Evolutionary conservation across 768 basidiomycete genomes (phyloP).

Genomic region (Inosperma sp.): DNA sequence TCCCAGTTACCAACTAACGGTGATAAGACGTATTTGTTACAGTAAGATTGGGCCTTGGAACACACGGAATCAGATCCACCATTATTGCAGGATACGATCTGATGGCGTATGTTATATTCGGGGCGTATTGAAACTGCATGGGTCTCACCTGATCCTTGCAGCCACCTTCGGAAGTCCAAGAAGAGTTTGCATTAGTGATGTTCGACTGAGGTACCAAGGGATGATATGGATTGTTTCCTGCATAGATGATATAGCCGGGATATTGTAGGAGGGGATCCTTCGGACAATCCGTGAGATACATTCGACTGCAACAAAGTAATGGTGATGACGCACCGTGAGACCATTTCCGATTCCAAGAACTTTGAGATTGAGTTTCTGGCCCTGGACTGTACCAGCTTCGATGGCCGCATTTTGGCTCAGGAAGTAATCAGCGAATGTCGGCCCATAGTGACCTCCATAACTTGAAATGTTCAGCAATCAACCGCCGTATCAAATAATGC

Average conservation of each 20-base stretch:
- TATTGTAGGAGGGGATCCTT: constrained; percentile 38
- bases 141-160: constrained; percentile 39
- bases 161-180: constrained; percentile 41
- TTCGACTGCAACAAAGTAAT: not conserved
- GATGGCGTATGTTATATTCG: not conserved
- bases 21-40: constrained; percentile 51
- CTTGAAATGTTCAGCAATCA: constrained; percentile 26
- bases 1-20: constrained; percentile 54
- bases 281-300: not conserved
- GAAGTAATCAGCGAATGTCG: constrained; percentile 61
- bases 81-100: constrained; percentile 50
- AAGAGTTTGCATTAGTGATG: constrained; percentile 34
- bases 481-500: not conserved
- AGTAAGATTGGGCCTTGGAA: constrained; percentile 52
- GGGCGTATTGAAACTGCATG: not conserved
- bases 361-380: constrained; percentile 50
- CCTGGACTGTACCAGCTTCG: constrained; percentile 38
- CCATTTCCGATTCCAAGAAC: constrained; percentile 58
- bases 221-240: constrained; percentile 52
- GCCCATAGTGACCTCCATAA: constrained; percentile 70
- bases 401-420: constrained; percentile 57
- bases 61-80: constrained; percentile 46
- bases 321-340: constrained; percentile 40
- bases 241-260: constrained; percentile 51
- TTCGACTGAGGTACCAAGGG: constrained; percentile 42